Conservation (phyloP, 139 green algal genomes). For the Limnomonas spitsbergensis region DNA sequence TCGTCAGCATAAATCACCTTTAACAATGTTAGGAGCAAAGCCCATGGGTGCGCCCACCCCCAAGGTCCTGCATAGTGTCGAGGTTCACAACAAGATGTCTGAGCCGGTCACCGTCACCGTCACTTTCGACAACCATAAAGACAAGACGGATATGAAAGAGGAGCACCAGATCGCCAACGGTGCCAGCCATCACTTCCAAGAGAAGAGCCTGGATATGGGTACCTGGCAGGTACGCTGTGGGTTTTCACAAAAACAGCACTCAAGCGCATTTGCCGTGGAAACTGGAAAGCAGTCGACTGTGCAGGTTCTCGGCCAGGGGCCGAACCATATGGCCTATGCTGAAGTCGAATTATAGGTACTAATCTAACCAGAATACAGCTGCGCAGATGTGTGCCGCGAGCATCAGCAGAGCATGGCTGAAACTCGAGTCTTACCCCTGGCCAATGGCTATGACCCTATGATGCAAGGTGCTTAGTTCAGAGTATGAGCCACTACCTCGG, state of each 20-base stretch:
- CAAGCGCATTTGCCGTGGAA: too few relatives aligned
- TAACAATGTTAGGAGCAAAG: too few relatives aligned
- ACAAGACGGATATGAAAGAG: background rate
- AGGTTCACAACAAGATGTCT: constrained; percentile 4
- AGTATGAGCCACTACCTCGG: background rate
- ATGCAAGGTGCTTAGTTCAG: background rate
- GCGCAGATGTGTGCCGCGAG: background rate
- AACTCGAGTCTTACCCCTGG: background rate
- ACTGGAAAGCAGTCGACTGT: background rate
- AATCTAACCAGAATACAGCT: too few relatives aligned
- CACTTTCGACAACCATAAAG: constrained; percentile 2
- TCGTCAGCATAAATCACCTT: too few relatives aligned
- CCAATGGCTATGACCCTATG: background rate
- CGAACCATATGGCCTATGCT: background rate
- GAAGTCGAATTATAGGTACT: too few relatives aligned
- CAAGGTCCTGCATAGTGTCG: background rate
- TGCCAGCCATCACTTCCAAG: background rate
- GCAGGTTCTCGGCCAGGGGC: background rate
- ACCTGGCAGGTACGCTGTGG: background rate
- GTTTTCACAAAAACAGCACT: too few relatives aligned
- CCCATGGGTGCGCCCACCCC: background rate
- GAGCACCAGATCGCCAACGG: background rate
- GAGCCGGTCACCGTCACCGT: background rate
- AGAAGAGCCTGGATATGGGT: constrained; percentile 7
- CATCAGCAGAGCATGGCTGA: background rate